Base-by-base conservation (phyloP, 441 rosid genomes). In the Adansonia rubrostipa region DNA sequence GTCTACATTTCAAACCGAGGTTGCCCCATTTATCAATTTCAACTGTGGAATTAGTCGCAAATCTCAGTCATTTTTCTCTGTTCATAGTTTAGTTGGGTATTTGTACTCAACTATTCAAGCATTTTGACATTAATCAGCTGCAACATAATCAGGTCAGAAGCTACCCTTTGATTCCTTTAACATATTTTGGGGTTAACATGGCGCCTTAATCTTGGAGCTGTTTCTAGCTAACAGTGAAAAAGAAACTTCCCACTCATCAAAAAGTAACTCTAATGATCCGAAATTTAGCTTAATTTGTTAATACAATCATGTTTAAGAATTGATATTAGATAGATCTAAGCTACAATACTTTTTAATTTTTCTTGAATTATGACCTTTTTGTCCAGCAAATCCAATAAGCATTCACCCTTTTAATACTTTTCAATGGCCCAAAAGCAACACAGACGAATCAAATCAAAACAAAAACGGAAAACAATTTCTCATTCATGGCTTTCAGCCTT, bases 401-500 rank as follows among this genome's bases (percentile, higher is more conserved):
- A 78, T 50, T 75, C 80, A 82, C 60, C 79, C 82, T 82, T 83
- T 53, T 54, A 47, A 69, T 72, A 58, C 82, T 80, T 82, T 76
- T 42, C 67, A 68, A 67, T 81, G 83, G 87, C 80, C 88, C 88
- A 81, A 81, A 78, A 65, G 80, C 79, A 88, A 78, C 80, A 82
- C 72, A 78, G 72, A 80, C 53, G 79, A 42, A 85, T 85, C 87
- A 84, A 85, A 86, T 86, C 91, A 88, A 83, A 73, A 85, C 36
- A 33, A 33, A 33, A 33, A 33, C 4, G 33, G 83, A 82, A 85
- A 86, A 80, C 83, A 81, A 77, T 74, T 84, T 82, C 77, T 86
- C 86, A 85, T 78, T 83, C 83, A 42, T 78, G 87, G 86, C 88
- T 84, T 86, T 85, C 87, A 83, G 80, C 87, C 88, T 84, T 83